A percentile compares a stretch with the other conserved stretches of the same genome.
Conservation (phyloP, 495 filamentous ascomycete species). For the Tuber magnatum region DNA sequence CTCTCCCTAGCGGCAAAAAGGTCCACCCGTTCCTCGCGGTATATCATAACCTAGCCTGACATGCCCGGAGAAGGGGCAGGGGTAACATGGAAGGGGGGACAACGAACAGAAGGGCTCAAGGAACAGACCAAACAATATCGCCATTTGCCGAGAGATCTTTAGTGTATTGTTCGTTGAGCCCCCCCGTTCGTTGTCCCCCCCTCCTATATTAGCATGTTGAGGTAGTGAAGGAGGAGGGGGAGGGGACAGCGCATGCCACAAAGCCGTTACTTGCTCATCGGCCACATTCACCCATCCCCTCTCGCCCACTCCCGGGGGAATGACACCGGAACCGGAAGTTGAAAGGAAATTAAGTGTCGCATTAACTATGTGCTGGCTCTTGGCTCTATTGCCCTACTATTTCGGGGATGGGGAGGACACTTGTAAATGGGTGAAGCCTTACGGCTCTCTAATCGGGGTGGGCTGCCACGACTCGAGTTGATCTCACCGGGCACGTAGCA, state of each 20-base stretch:
- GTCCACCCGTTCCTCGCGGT: background rate
- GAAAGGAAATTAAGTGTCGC: background rate
- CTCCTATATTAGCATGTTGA: too few relatives aligned
- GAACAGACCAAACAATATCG: too few relatives aligned
- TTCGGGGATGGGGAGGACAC: background rate
- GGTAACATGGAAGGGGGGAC: too few relatives aligned
- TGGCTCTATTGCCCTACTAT: background rate
- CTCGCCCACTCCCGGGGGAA: too few relatives aligned
- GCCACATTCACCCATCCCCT: background rate
- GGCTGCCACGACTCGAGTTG: background rate
- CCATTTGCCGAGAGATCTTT: too few relatives aligned
- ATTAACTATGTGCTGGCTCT: background rate
- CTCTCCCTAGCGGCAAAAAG: background rate
- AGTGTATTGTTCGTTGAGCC: too few relatives aligned
- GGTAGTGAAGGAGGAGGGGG: background rate
- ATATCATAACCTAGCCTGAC: background rate
- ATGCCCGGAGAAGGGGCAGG: background rate
- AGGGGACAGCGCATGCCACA: background rate
- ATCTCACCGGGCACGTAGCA: background rate
- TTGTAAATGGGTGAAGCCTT: background rate
- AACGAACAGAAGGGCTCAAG: too few relatives aligned
- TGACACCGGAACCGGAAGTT: background rate
- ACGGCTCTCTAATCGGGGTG: background rate
- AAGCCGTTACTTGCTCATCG: background rate
- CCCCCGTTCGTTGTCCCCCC: too few relatives aligned